Base-by-base conservation (phyloP, 495 filamentous ascomycete species). In the Hypoxylon fragiforme region DNA sequence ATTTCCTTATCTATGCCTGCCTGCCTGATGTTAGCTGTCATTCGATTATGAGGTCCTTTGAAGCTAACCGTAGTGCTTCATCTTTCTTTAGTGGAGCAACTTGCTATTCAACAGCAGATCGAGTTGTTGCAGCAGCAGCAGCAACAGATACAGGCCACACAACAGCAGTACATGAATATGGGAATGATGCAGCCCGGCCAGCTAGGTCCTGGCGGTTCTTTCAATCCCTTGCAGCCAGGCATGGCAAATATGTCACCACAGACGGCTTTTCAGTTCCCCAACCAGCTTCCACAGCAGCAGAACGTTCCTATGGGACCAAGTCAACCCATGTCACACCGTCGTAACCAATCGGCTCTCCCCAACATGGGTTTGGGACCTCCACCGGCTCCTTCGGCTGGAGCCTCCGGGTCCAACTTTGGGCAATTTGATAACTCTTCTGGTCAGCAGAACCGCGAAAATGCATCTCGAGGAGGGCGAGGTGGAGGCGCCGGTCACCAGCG, bases 91-190 rank as follows among this genome's bases (percentile, higher is more conserved):
- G 90, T 96, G 90, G 94, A 97, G 80, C 95, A 97, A 86, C 82
- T 97, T 62, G 91, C 94, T 66, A 88, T 98, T 72, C 92, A 96
- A 72, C 94, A 97, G 78, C 94, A 98, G 73, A 97, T 97, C 67
- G 92, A 98, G 74, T 79, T 92, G 73, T 82, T 98, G 60, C 94
- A 98, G 74, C 91, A 95, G 69, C 95, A 97, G 68, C 94, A 98
- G 67, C 95, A 97, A 73, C 95, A 97, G 68, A 95, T 97, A 70
- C 88, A 92, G 68, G 89, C 88, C 46, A 91, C 90, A 44, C 91
- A 97, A 61, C 92, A 95, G 72, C 92, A 97, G 70, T 97, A 96
- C 74, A 88, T 95, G 52, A 94, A 95, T 69, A 92, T 97, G 88
- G 90, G 90, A 60, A 86, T 97, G 77, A 80, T 98, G 57, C 87